Percentiles rank a stretch among this genome's conserved stretches.
phyloP scores from a whole-genome alignment of 164 flowering plant genomes.

The Stephania yunnanensis region DNA sequence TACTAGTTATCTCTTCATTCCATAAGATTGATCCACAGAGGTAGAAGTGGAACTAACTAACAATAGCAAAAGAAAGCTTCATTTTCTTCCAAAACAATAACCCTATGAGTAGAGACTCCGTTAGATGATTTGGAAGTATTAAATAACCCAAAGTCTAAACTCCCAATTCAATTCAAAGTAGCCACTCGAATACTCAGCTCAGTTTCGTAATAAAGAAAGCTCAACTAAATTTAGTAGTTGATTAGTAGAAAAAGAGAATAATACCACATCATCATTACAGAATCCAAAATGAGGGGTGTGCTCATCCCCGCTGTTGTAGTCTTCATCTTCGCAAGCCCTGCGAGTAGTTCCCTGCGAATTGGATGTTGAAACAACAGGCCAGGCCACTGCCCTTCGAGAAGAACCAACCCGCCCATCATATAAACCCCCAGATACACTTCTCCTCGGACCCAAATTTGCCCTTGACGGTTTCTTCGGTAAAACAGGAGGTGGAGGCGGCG shows the following conservation, averaged over 20 bases:
- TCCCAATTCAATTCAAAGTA: neutral
- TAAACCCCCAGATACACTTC: constrained; percentile 36
- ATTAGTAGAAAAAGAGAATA: constrained; percentile 19
- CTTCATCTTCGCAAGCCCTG: constrained; percentile 80
- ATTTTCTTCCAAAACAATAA: neutral
- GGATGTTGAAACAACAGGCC: constrained; percentile 71
- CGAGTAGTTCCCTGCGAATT: constrained; percentile 89
- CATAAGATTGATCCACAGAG: neutral
- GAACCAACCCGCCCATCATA: constrained; percentile 47
- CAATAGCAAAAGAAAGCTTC: neutral
- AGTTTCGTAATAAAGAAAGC: neutral
- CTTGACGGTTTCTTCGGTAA: constrained; percentile 69
- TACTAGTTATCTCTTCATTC: neutral
- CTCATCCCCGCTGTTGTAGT: constrained; percentile 98
- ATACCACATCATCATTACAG: constrained; percentile 72
- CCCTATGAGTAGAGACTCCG: neutral
- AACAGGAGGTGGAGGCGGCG: constrained; percentile 32
- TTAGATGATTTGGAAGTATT: neutral
- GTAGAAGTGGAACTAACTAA: neutral
- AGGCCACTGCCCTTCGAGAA: constrained; percentile 57
- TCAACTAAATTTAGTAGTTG: neutral
- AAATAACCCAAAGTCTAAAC: neutral
- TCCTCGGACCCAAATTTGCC: constrained; percentile 40
- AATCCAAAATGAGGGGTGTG: constrained; percentile 65
- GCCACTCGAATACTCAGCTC: neutral